Base-by-base conservation (phyloP, 495 filamentous ascomycete species). In the Choiromyces venosus region DNA sequence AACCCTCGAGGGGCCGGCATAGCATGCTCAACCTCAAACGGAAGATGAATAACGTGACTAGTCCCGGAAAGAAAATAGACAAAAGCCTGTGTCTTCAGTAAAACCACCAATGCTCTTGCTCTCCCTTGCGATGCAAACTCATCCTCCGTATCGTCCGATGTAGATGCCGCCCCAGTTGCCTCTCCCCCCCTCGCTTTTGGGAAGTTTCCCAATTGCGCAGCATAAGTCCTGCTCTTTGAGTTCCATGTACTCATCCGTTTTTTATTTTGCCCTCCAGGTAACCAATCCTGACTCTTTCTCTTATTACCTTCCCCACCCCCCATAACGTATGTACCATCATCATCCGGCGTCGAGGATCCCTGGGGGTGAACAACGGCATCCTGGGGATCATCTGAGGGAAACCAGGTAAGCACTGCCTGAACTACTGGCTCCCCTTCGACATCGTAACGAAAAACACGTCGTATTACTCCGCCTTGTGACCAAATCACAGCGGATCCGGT, bases 11-110 rank as follows among this genome's bases (percentile, higher is more conserved):
- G 90, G 29, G 93, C 91, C 19, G 94, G 89, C 83, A 94, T 92
- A 14, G 92, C 93, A 67, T 87, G 88, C 78, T 97, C 92, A 44
- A 97, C 91, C 82, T 97, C 93, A 78, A 99, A 98, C 19, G 95
- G 93, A 73, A 99, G 87, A 82, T 96, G 91, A 71, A 98, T 88
- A 71, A 96, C 88, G 87, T 98, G 93, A 82, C 88, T 96, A 36
- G 91, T 88, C 5, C 93, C 93, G 25, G 90, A 86, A n/a, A 97
- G 87, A 81, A 94, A 96, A 85, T 91, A 96, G 77, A 98, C 88
- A 79, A 97, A 95, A 36, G 92, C 93, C 80, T 97, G 94, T 5
- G 92, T 91, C 82, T 93, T 95, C 72, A 99, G 87, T 75, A 97
- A 91, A 52, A 98, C 90, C 8, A 98, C 93, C 68, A 99, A 83